phyloP scores from a whole-genome alignment of 2,329 filamentous ascomycete species.

The Colletotrichum sp. region DNA sequence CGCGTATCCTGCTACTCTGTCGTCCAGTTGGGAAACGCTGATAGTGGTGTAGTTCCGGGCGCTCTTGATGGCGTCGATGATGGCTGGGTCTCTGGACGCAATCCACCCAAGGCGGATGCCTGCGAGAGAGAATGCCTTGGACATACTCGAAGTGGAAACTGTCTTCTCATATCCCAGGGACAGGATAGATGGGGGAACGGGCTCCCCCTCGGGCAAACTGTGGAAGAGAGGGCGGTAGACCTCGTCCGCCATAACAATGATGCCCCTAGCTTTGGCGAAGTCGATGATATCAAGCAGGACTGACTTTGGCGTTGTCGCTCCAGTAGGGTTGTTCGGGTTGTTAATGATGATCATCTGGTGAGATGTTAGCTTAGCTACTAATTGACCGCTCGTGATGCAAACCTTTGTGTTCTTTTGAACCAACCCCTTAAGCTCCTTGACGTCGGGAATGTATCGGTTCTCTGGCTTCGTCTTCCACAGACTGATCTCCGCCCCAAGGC shows the following conservation, averaged over 20 bases:
- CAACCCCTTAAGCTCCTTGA: slow-evolving; percentile 67
- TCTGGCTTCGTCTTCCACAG: slow-evolving; percentile 72
- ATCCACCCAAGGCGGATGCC: slow-evolving; percentile 86
- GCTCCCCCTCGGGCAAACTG: slow-evolving; percentile 51
- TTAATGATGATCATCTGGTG: slow-evolving; percentile 57
- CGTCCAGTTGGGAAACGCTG: slow-evolving; percentile 80
- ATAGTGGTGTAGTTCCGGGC: slow-evolving; percentile 86
- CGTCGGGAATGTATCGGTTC: slow-evolving; percentile 67
- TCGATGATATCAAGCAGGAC: slow-evolving; percentile 66
- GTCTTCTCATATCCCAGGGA: slow-evolving; percentile 74
- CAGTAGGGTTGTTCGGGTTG: slow-evolving; percentile 86
- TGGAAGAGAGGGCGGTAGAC: slow-evolving; percentile 87
- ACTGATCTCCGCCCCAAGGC: slow-evolving; percentile 74
- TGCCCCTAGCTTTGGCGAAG: slow-evolving; percentile 65
- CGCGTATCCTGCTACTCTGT: slow-evolving; percentile 77
- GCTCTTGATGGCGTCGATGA: slow-evolving; percentile 67
- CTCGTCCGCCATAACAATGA: slow-evolving; percentile 77
- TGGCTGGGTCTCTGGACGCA: slow-evolving; percentile 63
- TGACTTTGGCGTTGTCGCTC: slow-evolving; percentile 67
- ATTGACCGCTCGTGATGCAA: background rate
- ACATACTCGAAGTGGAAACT: slow-evolving; percentile 84
- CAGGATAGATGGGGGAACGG: slow-evolving; percentile 68
- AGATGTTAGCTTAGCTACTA: slow-evolving; percentile 1
- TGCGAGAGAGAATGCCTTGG: slow-evolving; percentile 83
- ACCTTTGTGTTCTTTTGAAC: slow-evolving; percentile 73